phyloP scores from a whole-genome alignment of 2,329 filamentous ascomycete species.

The Diaporthe citrichinensis region DNA sequence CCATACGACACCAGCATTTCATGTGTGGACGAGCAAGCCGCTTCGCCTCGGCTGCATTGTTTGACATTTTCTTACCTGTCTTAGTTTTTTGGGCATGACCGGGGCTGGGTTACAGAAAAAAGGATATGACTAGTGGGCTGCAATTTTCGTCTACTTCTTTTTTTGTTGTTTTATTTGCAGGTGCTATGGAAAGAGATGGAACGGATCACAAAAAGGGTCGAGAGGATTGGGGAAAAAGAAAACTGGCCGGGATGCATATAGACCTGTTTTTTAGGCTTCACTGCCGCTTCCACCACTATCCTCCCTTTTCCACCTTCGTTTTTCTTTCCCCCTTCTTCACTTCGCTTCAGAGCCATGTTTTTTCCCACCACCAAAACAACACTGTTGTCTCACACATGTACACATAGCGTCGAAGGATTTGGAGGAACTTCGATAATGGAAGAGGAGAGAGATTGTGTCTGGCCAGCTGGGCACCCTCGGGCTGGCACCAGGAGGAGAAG shows the following conservation, averaged over 20 bases:
- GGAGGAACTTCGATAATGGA: slow-evolving; percentile 36
- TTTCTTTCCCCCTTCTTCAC: slow-evolving; percentile 35
- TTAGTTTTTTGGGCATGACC: slow-evolving; percentile 38
- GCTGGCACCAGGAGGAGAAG: slow-evolving; percentile 49
- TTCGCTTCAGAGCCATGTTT: slow-evolving; percentile 38
- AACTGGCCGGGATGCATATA: slow-evolving; percentile 48
- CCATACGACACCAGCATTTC: slow-evolving; percentile 26
- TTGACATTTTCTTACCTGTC: slow-evolving; percentile 29
- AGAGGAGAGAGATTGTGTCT: slow-evolving; percentile 36
- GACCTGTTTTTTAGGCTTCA: slow-evolving; percentile 44
- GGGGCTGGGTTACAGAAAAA: slow-evolving; percentile 43
- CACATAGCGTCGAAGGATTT: slow-evolving; percentile 43
- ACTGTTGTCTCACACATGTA: slow-evolving; percentile 44
- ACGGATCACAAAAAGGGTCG: slow-evolving; percentile 39
- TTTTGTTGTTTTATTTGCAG: slow-evolving; percentile 35
- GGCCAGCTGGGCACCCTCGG: slow-evolving; percentile 46
- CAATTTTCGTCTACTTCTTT: slow-evolving; percentile 28
- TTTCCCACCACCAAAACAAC: slow-evolving; percentile 21
- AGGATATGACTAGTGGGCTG: slow-evolving; percentile 29
- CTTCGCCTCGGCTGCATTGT: slow-evolving; percentile 22
- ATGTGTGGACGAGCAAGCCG: slow-evolving; percentile 24
- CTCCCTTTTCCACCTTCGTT: slow-evolving; percentile 35
- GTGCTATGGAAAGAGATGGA: slow-evolving; percentile 41
- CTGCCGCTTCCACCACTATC: slow-evolving; percentile 36
- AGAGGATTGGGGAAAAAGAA: slow-evolving; percentile 44